Evolutionary conservation across 257 asterid species (phyloP), one percentile per base, ranked within the genome.

Genomic region (Fraxinus anomala): DNA sequence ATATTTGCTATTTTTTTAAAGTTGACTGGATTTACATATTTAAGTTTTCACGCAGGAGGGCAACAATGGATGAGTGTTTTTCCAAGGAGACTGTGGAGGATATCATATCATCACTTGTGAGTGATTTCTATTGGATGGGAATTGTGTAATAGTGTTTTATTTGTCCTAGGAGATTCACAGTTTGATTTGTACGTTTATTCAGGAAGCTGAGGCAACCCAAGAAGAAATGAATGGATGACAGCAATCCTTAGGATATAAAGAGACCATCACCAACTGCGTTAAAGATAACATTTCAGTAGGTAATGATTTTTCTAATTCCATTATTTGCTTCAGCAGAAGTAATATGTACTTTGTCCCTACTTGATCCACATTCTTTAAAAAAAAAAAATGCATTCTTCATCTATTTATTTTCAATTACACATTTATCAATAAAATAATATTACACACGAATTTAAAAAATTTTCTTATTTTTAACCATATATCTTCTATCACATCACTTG

Each of bases 181-280:
- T 31, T 23, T 34, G 80, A 74, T 67, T 54, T 37, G 24, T 82
- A 23, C 73, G 37, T 34, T 11, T 30, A 79, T 78, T 73, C 88
- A 95, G 99, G 98, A 88, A 87, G 91, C 86, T 56, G 99, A 95
- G 86, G 92, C 93, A 2, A 81, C 86, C 80, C 89, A 93, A 87
- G 97, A 90, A 74, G 98, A 77, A 95, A 88, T 75, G 89, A 74
- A 26, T 93, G 99, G 99, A 91, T 93, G n/a, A 73, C 30, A 72
- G 82, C 91, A 0, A 83, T 90, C 79, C 91, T 93, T 51, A 89
- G 81, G 91, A 91, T 82, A 85, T 95, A 67, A 95, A 89, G 83
- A 85, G 94, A 80, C 90, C 99, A 56, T 93, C 99, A 2, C 99
- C 98, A 3, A 88, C 91, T 2, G 94, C 96, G 11, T 81, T 95